These are phyloP conservation scores for Hansenula sp. DNA, from an alignment of 1,139 yeast genomes.

Conservation along the genomic window DNA sequence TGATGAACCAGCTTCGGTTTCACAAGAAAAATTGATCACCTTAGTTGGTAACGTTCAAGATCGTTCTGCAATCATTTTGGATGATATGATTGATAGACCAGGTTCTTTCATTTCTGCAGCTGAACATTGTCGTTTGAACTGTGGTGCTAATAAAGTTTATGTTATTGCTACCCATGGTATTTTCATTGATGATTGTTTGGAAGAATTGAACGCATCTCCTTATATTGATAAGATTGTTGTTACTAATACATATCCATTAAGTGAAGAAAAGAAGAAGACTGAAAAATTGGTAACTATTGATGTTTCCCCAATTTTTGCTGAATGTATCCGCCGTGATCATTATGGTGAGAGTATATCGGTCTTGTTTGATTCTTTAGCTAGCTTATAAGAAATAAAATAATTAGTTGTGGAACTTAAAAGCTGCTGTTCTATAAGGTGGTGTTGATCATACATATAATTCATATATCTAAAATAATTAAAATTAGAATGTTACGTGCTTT, in stretches of 20 bases:
- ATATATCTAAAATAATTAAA: too few relatives aligned
- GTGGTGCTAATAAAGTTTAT: conserved; percentile 91
- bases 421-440: too few relatives aligned
- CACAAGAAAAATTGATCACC: conserved; percentile 87
- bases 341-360: conserved; percentile 96
- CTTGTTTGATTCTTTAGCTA: conserved; percentile 79
- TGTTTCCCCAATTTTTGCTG: conserved; percentile 93
- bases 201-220: conserved; percentile 68
- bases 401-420: too few relatives aligned
- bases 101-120: conserved; percentile 95
- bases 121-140: conserved; percentile 88
- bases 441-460: too few relatives aligned
- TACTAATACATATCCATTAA: conserved; percentile 92
- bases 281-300: conserved; percentile 82
- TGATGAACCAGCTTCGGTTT: conserved; percentile 66
- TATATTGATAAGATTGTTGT: conserved; percentile 87
- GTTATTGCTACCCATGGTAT: conserved; percentile 95
- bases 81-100: conserved; percentile 96
- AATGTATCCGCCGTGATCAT: conserved; percentile 97
- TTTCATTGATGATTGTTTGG: conserved; percentile 83
- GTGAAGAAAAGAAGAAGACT: conserved; percentile 50
- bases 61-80: conserved; percentile 88
- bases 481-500: too few relatives aligned
- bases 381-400: conserved; percentile 27
- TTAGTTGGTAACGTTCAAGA: conserved; percentile 93